phyloP scores from a whole-genome alignment of 2,329 filamentous ascomycete species.

The Fusarium dimerum region DNA sequence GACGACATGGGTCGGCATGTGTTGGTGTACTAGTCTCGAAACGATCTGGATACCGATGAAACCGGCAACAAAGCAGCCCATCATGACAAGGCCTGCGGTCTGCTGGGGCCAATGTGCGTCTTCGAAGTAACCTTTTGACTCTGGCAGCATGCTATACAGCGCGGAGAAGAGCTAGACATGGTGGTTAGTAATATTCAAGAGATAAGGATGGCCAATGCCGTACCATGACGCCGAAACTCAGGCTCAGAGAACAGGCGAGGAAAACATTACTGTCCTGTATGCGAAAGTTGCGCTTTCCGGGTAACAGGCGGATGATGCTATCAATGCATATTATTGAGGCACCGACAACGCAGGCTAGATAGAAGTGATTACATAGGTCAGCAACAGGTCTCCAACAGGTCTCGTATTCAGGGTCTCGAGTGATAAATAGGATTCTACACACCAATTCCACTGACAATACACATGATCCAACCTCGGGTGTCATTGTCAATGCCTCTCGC shows the following conservation, averaged over 20 bases:
- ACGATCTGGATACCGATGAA: constrained; percentile 75
- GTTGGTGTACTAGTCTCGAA: constrained; percentile 70
- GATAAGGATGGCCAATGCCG: constrained; percentile 27
- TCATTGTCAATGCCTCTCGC: constrained; percentile 66
- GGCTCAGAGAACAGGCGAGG: constrained; percentile 80
- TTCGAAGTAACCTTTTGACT: constrained; percentile 75
- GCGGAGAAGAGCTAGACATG: constrained; percentile 77
- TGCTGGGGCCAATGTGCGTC: constrained; percentile 67
- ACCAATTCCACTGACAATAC: constrained; percentile 75
- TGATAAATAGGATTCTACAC: constrained; percentile 28
- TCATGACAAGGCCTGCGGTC: constrained; percentile 67
- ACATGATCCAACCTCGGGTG: constrained; percentile 91
- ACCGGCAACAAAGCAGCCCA: constrained; percentile 69
- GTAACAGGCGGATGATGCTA: constrained; percentile 69
- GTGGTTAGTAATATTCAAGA: constrained; percentile 9
- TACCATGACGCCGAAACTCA: constrained; percentile 97
- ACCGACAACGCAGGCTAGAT: constrained; percentile 65
- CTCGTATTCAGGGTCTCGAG: no score
- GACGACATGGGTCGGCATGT: constrained; percentile 77
- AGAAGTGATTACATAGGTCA: constrained; percentile 3
- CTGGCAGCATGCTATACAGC: constrained; percentile 90
- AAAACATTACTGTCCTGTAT: constrained; percentile 91
- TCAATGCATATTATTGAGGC: constrained; percentile 88
- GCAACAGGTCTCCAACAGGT: not conserved
- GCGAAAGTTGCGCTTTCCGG: constrained; percentile 74